A percentile compares a stretch with the other conserved stretches of the same genome.
Conservation (phyloP, 2,329 filamentous ascomycete genomes). For the Elsinoe ampelina region DNA sequence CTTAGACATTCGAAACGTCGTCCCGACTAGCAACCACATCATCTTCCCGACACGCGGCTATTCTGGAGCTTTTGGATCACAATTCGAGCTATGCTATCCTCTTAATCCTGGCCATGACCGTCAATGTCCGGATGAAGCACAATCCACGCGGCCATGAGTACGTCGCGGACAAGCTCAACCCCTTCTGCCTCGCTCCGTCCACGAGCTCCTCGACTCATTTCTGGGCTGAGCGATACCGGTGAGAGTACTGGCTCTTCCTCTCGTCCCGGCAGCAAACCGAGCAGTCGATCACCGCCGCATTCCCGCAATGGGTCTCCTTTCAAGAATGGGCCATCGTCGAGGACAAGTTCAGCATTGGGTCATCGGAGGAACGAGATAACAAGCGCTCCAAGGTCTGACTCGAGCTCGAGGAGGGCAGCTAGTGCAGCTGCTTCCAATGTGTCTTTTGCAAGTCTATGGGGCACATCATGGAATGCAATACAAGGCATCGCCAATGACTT, state of each 20-base stretch:
- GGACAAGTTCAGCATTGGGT: constrained; percentile 7
- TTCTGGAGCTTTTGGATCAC: background rate
- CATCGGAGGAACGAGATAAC: constrained; percentile 1
- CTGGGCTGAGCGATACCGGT: constrained; percentile 37
- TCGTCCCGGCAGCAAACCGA: constrained; percentile 23
- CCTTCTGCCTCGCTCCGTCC: constrained; percentile 36
- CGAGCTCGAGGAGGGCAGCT: constrained; percentile 11
- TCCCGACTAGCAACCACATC: background rate
- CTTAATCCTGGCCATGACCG: background rate
- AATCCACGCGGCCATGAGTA: constrained; percentile 14
- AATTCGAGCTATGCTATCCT: background rate
- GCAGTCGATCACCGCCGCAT: constrained; percentile 26
- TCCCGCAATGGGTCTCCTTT: constrained; percentile 25
- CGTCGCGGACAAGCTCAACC: constrained; percentile 33
- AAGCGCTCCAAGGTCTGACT: constrained; percentile 14
- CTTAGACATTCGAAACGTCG: background rate
- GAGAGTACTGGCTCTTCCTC: constrained; percentile 28
- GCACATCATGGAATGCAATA: constrained; percentile 40
- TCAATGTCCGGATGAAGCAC: constrained; percentile 11
- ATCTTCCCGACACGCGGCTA: background rate
- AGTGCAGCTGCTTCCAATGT: background rate
- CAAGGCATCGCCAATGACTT: constrained; percentile 42
- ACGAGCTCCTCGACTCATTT: constrained; percentile 39
- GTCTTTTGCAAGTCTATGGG: constrained; percentile 38
- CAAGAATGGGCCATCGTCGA: background rate